Evolutionary conservation across 2,329 filamentous ascomycete species (phyloP).

Genomic region (Dactylellina leptospora): DNA sequence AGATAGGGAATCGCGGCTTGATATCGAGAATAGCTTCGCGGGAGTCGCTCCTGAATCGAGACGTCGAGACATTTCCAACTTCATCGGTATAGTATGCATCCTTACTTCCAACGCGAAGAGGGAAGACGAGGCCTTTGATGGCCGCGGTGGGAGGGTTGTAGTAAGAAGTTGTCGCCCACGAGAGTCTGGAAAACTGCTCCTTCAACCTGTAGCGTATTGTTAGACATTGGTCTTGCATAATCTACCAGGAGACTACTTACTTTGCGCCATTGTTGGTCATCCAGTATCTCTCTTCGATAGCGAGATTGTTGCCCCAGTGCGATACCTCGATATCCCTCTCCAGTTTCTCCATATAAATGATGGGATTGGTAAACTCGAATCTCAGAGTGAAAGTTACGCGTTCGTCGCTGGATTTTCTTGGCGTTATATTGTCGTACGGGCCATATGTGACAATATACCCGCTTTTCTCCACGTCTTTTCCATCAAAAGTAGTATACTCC

Average conservation of each 20-base stretch:
- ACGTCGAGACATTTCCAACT: constrained; percentile 96
- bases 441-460: constrained; percentile 89
- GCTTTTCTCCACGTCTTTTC: constrained; percentile 79
- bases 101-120: constrained; percentile 78
- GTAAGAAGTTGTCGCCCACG: constrained; percentile 77
- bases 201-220: constrained; percentile 64
- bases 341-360: constrained; percentile 79
- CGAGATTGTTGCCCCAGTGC: constrained; percentile 97
- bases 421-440: constrained; percentile 70
- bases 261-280: constrained; percentile 86
- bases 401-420: constrained; percentile 64
- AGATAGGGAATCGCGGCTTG: constrained; percentile 93
- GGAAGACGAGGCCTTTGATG: constrained; percentile 81
- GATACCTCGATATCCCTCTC: constrained; percentile 94
- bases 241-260: constrained; percentile 17
- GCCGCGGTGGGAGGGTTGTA: constrained; percentile 80
- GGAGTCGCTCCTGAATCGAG: constrained; percentile 79
- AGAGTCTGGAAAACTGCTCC: constrained; percentile 76
- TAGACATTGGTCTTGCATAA: constrained; percentile 65
- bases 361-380: constrained; percentile 93
- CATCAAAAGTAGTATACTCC: constrained; percentile 80
- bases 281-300: constrained; percentile 92
- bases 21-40: constrained; percentile 86
- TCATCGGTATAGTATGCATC: constrained; percentile 95
- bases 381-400: constrained; percentile 77